Conservation (phyloP, 2,329 filamentous ascomycete genomes). For the Hymenoscyphus scutula region DNA sequence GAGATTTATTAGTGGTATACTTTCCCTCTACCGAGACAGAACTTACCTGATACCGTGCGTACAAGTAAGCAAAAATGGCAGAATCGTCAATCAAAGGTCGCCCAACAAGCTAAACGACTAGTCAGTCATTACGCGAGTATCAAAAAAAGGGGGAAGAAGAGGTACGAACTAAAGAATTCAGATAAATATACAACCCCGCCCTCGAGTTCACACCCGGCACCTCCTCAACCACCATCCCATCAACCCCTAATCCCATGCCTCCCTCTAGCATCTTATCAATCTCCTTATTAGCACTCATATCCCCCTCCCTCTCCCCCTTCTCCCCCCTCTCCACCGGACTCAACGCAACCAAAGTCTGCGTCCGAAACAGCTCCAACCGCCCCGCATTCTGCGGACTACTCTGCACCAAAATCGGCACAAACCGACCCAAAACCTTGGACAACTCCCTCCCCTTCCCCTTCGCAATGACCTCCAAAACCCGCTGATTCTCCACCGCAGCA, state of each 20-base stretch:
- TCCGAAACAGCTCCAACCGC: slow-evolving; percentile 56
- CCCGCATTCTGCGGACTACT: slow-evolving; percentile 49
- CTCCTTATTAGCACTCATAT: slow-evolving; percentile 47
- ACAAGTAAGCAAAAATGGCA: slow-evolving; percentile 73
- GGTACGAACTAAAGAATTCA: slow-evolving; percentile 72
- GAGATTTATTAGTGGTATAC: slow-evolving; percentile 32
- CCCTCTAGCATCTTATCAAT: slow-evolving; percentile 59
- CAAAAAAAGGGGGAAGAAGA: neutral
- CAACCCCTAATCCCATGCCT: slow-evolving; percentile 49
- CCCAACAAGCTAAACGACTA: slow-evolving; percentile 62
- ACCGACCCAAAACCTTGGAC: slow-evolving; percentile 47
- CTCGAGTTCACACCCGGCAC: slow-evolving; percentile 71
- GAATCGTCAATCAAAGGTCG: slow-evolving; percentile 81
- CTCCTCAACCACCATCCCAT: slow-evolving; percentile 52
- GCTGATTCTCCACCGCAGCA: slow-evolving; percentile 58
- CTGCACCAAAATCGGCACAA: slow-evolving; percentile 57
- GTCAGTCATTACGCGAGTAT: neutral
- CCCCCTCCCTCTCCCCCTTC: too few relatives aligned
- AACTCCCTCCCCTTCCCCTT: slow-evolving; percentile 50
- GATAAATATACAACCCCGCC: slow-evolving; percentile 79
- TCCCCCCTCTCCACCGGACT: slow-evolving; percentile 54
- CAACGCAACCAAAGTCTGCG: slow-evolving; percentile 53
- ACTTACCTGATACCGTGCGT: slow-evolving; percentile 76
- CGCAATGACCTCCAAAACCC: slow-evolving; percentile 53
- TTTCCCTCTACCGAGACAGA: neutral